Evolutionary conservation across 768 basidiomycete genomes (phyloP).

Genomic region (Leucosporidium creatinivorum): DNA sequence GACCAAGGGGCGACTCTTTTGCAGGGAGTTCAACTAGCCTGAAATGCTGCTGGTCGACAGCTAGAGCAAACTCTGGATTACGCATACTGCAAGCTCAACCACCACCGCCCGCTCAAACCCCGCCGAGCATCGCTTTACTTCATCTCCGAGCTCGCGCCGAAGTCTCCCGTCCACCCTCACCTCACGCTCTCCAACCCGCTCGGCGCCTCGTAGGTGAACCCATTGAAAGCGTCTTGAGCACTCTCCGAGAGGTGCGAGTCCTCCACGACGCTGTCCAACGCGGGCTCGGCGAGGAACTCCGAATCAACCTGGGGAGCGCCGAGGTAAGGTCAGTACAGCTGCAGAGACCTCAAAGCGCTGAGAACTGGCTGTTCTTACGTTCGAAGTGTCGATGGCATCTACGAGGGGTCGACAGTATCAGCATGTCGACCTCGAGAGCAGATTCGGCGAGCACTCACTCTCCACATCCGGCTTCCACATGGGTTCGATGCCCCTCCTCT

Average conservation of each 20-base stretch:
- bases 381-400: conserved; percentile 62
- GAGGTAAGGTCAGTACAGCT: neutral
- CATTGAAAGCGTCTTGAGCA: conserved; percentile 81
- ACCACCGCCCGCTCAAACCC: too few species aligned
- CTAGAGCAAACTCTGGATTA: too few species aligned
- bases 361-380: conserved; percentile 49
- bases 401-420: neutral
- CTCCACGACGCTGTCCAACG: conserved; percentile 92
- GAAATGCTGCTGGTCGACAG: too few species aligned
- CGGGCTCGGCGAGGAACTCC: conserved; percentile 89
- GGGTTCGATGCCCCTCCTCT: conserved; percentile 89
- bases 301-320: conserved; percentile 74
- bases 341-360: neutral
- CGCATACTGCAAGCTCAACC: too few species aligned
- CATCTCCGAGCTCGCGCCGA: too few species aligned
- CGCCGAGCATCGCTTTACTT: neutral
- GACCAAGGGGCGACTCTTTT: too few species aligned
- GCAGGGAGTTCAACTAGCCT: too few species aligned
- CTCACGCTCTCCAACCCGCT: conserved; percentile 28
- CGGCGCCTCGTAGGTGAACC: conserved; percentile 29
- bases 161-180: neutral
- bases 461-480: conserved; percentile 98
- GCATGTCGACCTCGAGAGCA: neutral
- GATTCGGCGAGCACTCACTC: conserved; percentile 46
- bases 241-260: conserved; percentile 87